Base-by-base conservation (phyloP, 805 yeast genomes). In the Candida bentonensis region DNA sequence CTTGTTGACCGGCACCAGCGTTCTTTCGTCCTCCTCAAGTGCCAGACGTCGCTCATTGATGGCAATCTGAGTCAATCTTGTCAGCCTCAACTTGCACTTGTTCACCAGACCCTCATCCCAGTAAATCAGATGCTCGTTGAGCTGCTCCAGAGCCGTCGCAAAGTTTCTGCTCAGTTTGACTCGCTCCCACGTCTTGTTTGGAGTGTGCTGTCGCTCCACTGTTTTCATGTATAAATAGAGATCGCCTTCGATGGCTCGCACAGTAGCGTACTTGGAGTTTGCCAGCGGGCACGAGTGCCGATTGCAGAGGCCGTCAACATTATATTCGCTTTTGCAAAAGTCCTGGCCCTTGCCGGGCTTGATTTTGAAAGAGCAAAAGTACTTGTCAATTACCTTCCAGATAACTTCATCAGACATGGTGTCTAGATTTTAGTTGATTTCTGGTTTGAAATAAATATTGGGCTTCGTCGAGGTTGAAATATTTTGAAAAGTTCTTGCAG, bases 211-310 rank as follows among this genome's bases (percentile, higher is more conserved):
- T 66, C 99, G 78, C 67, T 92, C 99, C 1, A 94, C 95, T 1
- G 97, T 92, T 62, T 92, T 92, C 86, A 92, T 92, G 65, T 92
- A 92, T 3, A 62, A 49, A 40, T 59, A 62, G 28, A 60, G 53
- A 41, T 56, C 49, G 23, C 66, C 66, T 41, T 61, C 57, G 20
- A 62, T 56, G 45, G 45, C 51, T 33, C 64, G 53, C 17, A 62
- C 65, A 1, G 66, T 60, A 23, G 66, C 65, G 43, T 62, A 62
- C 45, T 54, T 59, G n/a, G 66, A 51, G 45, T 62, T 92, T 22
- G 99, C 99, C 48, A 92, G 68, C 1, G 99, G 99, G 62, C 99
- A 92, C 3, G 96, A 83, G 60, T 80, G 87, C 57, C 98, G 77
- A 45, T 79, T 76, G 63, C 99, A 92, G 45, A 92, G 71, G 49